Evolutionary conservation across 2,329 filamentous ascomycete genomes (phyloP).

Genomic region (Biscogniauxia sp.): DNA sequence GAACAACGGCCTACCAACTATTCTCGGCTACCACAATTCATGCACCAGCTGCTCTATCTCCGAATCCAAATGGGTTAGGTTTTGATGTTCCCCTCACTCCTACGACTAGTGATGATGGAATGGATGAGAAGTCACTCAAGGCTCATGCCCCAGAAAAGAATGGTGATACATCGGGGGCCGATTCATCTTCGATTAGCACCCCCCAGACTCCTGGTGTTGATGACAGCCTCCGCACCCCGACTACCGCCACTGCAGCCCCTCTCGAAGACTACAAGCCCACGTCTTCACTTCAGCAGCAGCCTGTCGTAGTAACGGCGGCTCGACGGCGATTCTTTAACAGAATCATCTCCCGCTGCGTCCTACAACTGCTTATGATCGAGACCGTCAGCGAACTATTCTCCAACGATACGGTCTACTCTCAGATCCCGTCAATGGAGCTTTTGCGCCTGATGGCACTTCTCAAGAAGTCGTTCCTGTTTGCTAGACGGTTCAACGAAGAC

Average conservation of each 20-base stretch:
- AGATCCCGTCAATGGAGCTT: conserved; percentile 88
- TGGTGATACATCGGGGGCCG: conserved; percentile 33
- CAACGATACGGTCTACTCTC: conserved; percentile 89
- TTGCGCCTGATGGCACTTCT: conserved; percentile 89
- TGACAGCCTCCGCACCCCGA: conserved; percentile 19
- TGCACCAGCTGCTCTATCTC: conserved; percentile 49
- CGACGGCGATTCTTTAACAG: conserved; percentile 96
- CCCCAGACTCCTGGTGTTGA: conserved; percentile 19
- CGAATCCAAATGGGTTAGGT: conserved; percentile 52
- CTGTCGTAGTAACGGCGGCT: conserved; percentile 87
- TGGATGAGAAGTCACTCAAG: conserved; percentile 57
- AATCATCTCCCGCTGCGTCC: conserved; percentile 96
- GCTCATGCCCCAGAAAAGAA: conserved; percentile 55
- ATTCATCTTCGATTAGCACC: conserved; percentile 28
- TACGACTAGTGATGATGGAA: conserved; percentile 33
- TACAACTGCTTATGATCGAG: conserved; percentile 98
- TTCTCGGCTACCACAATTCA: conserved; percentile 76
- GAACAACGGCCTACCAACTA: conserved; percentile 90
- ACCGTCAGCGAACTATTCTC: conserved; percentile 98
- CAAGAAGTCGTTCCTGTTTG: conserved; percentile 95
- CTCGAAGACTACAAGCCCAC: conserved; percentile 88
- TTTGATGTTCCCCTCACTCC: conserved; percentile 46
- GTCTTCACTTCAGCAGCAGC: conserved; percentile 76
- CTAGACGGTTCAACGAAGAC: conserved; percentile 95
- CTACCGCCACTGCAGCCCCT: conserved; percentile 40